phyloP scores from a whole-genome alignment of 2,329 filamentous ascomycete species.

The Zymoseptoria brevis region DNA sequence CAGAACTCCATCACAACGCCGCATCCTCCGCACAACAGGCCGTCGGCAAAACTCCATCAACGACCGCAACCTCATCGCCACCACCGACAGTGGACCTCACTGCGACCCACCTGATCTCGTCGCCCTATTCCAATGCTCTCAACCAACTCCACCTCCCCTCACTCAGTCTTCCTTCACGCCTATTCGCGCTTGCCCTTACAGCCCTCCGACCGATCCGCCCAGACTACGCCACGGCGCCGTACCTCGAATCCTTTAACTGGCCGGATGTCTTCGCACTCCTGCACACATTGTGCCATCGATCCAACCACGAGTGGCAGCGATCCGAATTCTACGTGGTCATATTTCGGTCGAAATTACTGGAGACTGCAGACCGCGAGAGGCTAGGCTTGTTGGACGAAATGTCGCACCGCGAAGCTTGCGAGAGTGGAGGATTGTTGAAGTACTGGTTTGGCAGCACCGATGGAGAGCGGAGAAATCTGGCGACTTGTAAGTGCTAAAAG shows the following conservation, averaged over 20 bases:
- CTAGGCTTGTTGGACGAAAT: slow-evolving; percentile 67
- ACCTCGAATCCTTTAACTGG: slow-evolving; percentile 74
- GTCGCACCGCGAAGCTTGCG: slow-evolving; percentile 71
- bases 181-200: slow-evolving; percentile 65
- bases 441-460: slow-evolving; percentile 85
- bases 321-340: slow-evolving; percentile 69
- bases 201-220: slow-evolving; percentile 53
- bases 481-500: slow-evolving; percentile 49
- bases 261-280: slow-evolving; percentile 44
- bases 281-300: slow-evolving; percentile 45
- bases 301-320: slow-evolving; percentile 11
- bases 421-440: slow-evolving; percentile 74
- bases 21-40: neutral
- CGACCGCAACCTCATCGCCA: neutral
- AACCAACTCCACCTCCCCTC: slow-evolving; percentile 67
- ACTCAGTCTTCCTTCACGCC: slow-evolving; percentile 56
- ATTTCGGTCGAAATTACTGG: slow-evolving; percentile 67
- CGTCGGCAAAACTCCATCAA: neutral
- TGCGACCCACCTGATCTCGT: slow-evolving; percentile 41
- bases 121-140: slow-evolving; percentile 59
- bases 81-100: slow-evolving; percentile 3
- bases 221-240: slow-evolving; percentile 71
- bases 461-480: slow-evolving; percentile 63
- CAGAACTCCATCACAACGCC: neutral
- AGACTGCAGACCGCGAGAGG: slow-evolving; percentile 57